Conservation (phyloP, 2,329 filamentous ascomycete genomes). For the Cladophialophora chaetospira region DNA sequence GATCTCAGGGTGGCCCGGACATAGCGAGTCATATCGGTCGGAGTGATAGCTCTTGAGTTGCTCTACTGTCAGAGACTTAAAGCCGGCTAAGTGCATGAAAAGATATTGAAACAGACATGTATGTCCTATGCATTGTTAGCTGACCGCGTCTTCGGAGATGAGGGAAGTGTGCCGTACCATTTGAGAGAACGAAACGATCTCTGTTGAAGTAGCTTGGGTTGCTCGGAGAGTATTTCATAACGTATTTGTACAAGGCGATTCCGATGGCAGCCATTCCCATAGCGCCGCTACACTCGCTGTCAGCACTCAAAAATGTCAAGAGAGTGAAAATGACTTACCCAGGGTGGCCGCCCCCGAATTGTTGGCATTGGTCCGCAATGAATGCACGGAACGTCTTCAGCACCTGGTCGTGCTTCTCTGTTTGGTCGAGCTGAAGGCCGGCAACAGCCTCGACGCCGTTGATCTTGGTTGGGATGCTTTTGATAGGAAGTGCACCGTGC, state of each 20-base stretch:
- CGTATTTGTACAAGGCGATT: slow-evolving; percentile 61
- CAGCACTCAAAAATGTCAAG: too few species aligned
- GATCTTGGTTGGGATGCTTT: too few species aligned
- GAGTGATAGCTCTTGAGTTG: slow-evolving; percentile 39
- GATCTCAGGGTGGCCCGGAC: slow-evolving; percentile 54
- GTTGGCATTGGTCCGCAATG: not conserved
- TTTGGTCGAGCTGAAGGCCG: not conserved
- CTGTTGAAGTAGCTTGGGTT: slow-evolving; percentile 61
- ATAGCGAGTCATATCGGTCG: slow-evolving; percentile 40
- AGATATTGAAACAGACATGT: slow-evolving; percentile 33
- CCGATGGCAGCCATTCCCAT: slow-evolving; percentile 55
- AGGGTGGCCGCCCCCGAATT: not conserved
- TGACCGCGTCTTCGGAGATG: too few species aligned
- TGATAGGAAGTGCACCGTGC: too few species aligned
- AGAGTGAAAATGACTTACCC: too few species aligned
- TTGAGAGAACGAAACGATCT: slow-evolving; percentile 65
- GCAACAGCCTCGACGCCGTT: too few species aligned
- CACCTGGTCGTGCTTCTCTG: not conserved
- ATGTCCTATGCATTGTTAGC: too few species aligned
- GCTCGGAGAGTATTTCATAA: slow-evolving; percentile 43
- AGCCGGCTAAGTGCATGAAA: slow-evolving; percentile 39
- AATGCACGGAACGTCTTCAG: not conserved
- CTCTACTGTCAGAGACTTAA: slow-evolving; percentile 39
- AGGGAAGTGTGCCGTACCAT: too few species aligned
- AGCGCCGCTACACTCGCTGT: too few species aligned